phyloP scores from a whole-genome alignment of 1,139 yeast species.

The Saccharomyces hybrid region DNA sequence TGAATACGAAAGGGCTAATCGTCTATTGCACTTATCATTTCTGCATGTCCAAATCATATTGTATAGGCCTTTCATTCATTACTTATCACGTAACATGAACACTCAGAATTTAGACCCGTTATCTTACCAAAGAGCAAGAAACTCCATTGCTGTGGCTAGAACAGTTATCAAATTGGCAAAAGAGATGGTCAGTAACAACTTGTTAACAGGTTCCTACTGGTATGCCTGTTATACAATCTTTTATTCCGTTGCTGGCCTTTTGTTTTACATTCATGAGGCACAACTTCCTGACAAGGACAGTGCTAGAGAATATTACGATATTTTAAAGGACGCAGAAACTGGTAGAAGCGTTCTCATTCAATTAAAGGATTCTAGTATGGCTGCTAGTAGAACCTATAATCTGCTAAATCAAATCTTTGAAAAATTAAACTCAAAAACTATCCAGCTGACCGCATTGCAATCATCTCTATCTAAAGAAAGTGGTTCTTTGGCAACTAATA shows the following conservation, averaged over 20 bases:
- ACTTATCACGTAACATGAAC: constrained; percentile 40
- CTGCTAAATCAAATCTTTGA: constrained; percentile 75
- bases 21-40: constrained; percentile 68
- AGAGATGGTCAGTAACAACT: constrained; percentile 66
- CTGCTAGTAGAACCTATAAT: constrained; percentile 74
- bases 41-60: constrained; percentile 77
- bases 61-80: constrained; percentile 88
- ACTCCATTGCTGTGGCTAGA: constrained; percentile 79
- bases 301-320: constrained; percentile 49
- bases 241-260: constrained; percentile 80
- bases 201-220: constrained; percentile 87
- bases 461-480: neutral
- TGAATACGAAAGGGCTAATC: constrained; percentile 66
- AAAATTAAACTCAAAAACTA: constrained; percentile 47
- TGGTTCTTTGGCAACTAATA: neutral
- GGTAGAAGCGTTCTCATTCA: constrained; percentile 69
- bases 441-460: constrained; percentile 11
- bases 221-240: constrained; percentile 87
- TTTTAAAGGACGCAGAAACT: constrained; percentile 68
- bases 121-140: constrained; percentile 65
- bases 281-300: constrained; percentile 49
- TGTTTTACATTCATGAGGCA: constrained; percentile 76
- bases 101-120: constrained; percentile 39
- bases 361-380: constrained; percentile 64
- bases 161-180: constrained; percentile 77